phyloP scores from a whole-genome alignment of 768 basidiomycete genomes.

The Hypholoma fasciculare region DNA sequence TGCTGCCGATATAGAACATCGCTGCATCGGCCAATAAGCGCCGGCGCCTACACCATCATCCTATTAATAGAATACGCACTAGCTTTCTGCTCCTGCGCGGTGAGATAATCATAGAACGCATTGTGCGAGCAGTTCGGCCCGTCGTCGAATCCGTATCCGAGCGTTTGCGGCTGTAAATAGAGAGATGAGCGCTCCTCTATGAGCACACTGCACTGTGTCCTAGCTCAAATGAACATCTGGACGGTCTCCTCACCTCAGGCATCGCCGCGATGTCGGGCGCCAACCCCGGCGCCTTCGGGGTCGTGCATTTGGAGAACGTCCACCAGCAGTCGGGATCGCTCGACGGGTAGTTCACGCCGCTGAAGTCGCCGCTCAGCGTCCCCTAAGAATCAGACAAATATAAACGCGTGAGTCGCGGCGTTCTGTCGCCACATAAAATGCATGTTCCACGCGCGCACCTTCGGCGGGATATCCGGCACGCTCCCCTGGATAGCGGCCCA shows the following conservation, averaged over 20 bases:
- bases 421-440: no score
- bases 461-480: constrained; percentile 50
- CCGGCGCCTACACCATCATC: neutral
- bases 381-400: constrained; percentile 13
- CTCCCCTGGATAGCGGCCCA: constrained; percentile 41
- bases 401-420: neutral
- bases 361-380: constrained; percentile 28
- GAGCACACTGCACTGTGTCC: no score
- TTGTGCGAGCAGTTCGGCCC: constrained; percentile 69
- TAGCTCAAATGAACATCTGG: no score
- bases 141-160: constrained; percentile 66
- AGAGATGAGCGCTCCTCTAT: no score
- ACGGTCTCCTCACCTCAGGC: constrained; percentile 42
- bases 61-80: constrained; percentile 36
- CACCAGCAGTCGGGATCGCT: constrained; percentile 58
- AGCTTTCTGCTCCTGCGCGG: constrained; percentile 56
- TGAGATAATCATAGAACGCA: constrained; percentile 56
- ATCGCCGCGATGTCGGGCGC: constrained; percentile 41
- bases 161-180: constrained; percentile 43
- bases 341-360: constrained; percentile 32
- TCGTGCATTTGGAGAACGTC: constrained; percentile 41
- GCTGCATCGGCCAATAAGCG: constrained; percentile 29
- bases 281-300: constrained; percentile 46
- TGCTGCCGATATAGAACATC: constrained; percentile 65
- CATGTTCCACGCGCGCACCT: constrained; percentile 26